A percentile compares a stretch with the other conserved stretches of the same genome.
These are phyloP conservation scores for Euclidium syriacum DNA, from an alignment of 345 rosid genomes.

Conservation along the genomic window DNA sequence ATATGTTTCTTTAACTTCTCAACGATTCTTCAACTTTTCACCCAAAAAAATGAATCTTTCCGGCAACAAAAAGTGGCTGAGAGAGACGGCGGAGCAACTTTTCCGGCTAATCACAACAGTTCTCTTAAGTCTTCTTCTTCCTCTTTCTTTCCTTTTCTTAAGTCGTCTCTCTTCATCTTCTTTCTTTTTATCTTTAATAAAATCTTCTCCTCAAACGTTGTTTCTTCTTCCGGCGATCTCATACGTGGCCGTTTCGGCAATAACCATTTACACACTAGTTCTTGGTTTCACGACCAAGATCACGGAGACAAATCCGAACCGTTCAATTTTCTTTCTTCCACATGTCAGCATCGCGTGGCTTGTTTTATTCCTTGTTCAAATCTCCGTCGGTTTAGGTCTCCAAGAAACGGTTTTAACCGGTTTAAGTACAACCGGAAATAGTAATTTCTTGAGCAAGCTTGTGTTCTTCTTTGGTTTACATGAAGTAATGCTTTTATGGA, in stretches of 20 bases:
- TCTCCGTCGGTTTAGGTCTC: constrained; percentile 55
- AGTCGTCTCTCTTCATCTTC: constrained; percentile 49
- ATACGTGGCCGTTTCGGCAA: constrained; percentile 37
- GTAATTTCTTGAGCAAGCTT: constrained; percentile 40
- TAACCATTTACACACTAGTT: constrained; percentile 48
- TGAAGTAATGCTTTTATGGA: constrained; percentile 59
- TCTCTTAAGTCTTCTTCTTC: constrained; percentile 60
- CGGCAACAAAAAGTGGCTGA: constrained; percentile 16
- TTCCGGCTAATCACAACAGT: constrained; percentile 45
- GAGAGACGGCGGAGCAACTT: constrained; percentile 27
- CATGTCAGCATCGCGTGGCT: constrained; percentile 51
- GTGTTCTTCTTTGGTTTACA: constrained; percentile 75
- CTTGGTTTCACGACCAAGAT: constrained; percentile 51
- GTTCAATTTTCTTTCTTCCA: constrained; percentile 26
- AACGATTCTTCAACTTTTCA: background rate
- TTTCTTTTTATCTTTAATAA: constrained; percentile 26
- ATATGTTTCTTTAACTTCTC: constrained; percentile 10
- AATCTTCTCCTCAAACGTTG: constrained; percentile 10
- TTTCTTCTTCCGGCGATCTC: constrained; percentile 36
- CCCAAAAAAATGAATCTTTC: background rate
- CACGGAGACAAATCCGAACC: constrained; percentile 26
- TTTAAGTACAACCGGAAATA: constrained; percentile 27
- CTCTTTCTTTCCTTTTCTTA: constrained; percentile 65
- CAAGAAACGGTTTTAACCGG: constrained; percentile 42
- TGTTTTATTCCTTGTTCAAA: constrained; percentile 45